phyloP scores from a whole-genome alignment of 1,284 basidiomycete species.

The Lignosus rhinocerotis region DNA sequence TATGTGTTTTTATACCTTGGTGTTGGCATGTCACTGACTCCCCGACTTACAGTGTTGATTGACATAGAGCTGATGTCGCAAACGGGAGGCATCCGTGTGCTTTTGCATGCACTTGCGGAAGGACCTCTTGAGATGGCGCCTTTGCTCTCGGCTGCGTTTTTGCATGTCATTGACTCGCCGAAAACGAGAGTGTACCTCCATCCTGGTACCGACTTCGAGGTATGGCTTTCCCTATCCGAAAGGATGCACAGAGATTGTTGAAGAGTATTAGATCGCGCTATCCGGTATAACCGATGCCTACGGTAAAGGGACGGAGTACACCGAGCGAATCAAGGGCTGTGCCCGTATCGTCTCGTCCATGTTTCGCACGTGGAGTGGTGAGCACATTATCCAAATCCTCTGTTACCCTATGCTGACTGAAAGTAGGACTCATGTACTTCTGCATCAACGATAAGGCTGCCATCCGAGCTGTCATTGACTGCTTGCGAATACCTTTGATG shows the following conservation, averaged over 20 bases:
- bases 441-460: slow-evolving; percentile 89
- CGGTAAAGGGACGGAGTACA: slow-evolving; percentile 76
- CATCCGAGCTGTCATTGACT: slow-evolving; percentile 83
- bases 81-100: slow-evolving; percentile 85
- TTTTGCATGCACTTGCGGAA: slow-evolving; percentile 86
- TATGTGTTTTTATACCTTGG: slow-evolving; percentile 48
- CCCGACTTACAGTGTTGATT: slow-evolving; percentile 59
- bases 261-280: slow-evolving; percentile 65
- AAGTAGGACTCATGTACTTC: slow-evolving; percentile 86
- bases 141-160: slow-evolving; percentile 82
- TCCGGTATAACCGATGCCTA: slow-evolving; percentile 91
- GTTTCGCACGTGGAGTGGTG: slow-evolving; percentile 93
- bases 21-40: slow-evolving; percentile 23
- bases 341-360: slow-evolving; percentile 81
- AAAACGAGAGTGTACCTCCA: slow-evolving; percentile 78
- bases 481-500: slow-evolving; percentile 84
- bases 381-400: slow-evolving; percentile 29
- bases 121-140: slow-evolving; percentile 85
- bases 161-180: slow-evolving; percentile 87
- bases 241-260: neutral
- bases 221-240: slow-evolving; percentile 34
- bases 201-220: slow-evolving; percentile 90
- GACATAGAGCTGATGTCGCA: slow-evolving; percentile 84
- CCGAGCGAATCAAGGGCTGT: slow-evolving; percentile 77
- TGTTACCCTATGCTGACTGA: neutral